Percentiles rank a stretch among this genome's conserved stretches.
phyloP scores from a whole-genome alignment of 75 land plant genomes.

The Selaginella tamariscina region DNA sequence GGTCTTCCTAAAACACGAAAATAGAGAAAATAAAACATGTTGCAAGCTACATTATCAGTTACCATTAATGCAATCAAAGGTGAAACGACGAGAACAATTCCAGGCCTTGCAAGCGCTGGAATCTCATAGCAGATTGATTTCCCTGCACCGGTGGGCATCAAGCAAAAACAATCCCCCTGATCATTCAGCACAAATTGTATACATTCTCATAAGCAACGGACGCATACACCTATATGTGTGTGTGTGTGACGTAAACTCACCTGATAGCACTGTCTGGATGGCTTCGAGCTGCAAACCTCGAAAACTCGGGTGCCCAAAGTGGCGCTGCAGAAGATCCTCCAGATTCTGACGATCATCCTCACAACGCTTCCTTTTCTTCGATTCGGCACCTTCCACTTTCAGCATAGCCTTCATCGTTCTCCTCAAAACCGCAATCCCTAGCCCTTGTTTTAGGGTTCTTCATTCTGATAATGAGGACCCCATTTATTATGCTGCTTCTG shows the following conservation, averaged over 20 bases:
- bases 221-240: background rate
- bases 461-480: too few species aligned
- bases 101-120: constrained; percentile 59
- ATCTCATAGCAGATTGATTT: constrained; percentile 89
- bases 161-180: constrained; percentile 90
- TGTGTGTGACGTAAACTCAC: constrained; percentile 23
- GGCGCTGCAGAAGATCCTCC: constrained; percentile 47
- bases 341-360: constrained; percentile 29
- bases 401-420: too few species aligned
- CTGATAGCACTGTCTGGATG: constrained; percentile 70
- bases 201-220: background rate
- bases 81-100: constrained; percentile 77
- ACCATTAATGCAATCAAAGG: constrained; percentile 88
- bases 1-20: constrained; percentile 54
- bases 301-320: constrained; percentile 69
- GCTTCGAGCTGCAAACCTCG: constrained; percentile 76
- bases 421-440: too few species aligned
- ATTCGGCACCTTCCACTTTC: too few species aligned
- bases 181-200: background rate
- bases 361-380: background rate
- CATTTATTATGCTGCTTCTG: too few species aligned
- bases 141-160: constrained; percentile 96
- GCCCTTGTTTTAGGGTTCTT: too few species aligned
- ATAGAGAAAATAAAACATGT: background rate
- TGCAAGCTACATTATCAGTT: constrained; percentile 9